Base-by-base conservation (phyloP, 2,329 filamentous ascomycete genomes). In the Balansia obtecta region DNA sequence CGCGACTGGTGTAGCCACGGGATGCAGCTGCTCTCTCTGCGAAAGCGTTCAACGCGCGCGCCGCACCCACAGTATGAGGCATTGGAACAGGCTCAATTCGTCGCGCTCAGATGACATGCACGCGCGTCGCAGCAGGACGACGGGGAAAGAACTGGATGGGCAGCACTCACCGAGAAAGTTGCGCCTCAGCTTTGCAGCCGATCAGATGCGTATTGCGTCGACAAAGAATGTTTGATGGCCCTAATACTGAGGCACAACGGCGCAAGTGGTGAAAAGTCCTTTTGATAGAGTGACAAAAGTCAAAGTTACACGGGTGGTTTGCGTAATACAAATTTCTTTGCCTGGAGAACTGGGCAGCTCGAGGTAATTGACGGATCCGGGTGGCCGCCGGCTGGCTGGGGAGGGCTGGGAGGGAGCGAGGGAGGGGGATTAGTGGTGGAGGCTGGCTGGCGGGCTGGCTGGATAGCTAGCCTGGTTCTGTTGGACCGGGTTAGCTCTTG, bases 101-200 rank as follows among this genome's bases (percentile, higher is more conserved):
- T 33, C 8, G 27, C 46, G 33, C 13, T 12, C 16, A 48, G 45
- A 42, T 18, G 50, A 40, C 38, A 46, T 50, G 53, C 38, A 32
- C 15, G 32, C 46, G 40, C 27, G 53, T 45, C 51, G 43, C 33
- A 37, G 34, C 34, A 15, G 37, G 15, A 27, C 30, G 37, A 20
- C 20, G 50, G 52, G 54, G 48, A 54, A 58, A 53, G 53, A 50
- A 46, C 45, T 52, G 45, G 55, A 47, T 51, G 33, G 49, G 56
- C 27, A 55, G 54, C 62, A 69, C 66, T 68, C 61, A 68, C 66
- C 59, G 60, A 61, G 59, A 55, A 63, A 54, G 59, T 60, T 59
- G 57, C 56, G 58, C 56, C 41, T 43, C 53, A 57, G 57, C 52
- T 61, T 57, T 60, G 52, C 18, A 15, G 52, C 56, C 55, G 58